A percentile compares a stretch with the other conserved stretches of the same genome.
Conservation (phyloP, 1,284 basidiomycete genomes). For the Pyrrhoderma lamaoense region DNA sequence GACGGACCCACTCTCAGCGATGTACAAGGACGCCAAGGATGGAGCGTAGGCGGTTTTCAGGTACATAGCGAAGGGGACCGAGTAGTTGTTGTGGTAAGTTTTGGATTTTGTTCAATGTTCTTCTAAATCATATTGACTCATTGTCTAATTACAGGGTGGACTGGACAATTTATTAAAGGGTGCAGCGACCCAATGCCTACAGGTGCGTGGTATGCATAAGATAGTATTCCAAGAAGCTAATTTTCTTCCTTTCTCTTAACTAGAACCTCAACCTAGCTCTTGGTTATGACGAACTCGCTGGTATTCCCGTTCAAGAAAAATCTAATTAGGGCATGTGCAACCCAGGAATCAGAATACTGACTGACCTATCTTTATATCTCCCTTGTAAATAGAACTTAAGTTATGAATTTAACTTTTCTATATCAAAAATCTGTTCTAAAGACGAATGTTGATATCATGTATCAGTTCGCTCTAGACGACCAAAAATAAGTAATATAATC, state of each 20-base stretch:
- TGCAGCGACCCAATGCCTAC: slow-evolving; percentile 95
- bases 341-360: no score
- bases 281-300: slow-evolving; percentile 87
- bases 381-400: no score
- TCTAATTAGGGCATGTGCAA: no score
- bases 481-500: no score
- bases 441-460: no score
- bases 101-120: slow-evolving; percentile 9
- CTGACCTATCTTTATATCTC: no score
- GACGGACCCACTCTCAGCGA: slow-evolving; percentile 75
- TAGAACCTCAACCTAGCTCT: slow-evolving; percentile 94
- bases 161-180: slow-evolving; percentile 96
- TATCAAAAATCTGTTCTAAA: no score
- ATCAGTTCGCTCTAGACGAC: no score
- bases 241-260: background rate
- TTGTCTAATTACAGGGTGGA: slow-evolving; percentile 52
- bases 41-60: slow-evolving; percentile 90
- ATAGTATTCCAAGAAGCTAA: background rate
- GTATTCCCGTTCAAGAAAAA: slow-evolving; percentile 46
- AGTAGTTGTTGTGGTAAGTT: slow-evolving; percentile 82
- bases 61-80: slow-evolving; percentile 84
- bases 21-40: slow-evolving; percentile 78
- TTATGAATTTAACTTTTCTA: no score
- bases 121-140: slow-evolving; percentile 16
- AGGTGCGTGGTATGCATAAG: slow-evolving; percentile 43